A percentile compares a stretch with the other conserved stretches of the same genome.
phyloP scores from a whole-genome alignment of 352 stramenopile species.

The Pythium coloratum region DNA sequence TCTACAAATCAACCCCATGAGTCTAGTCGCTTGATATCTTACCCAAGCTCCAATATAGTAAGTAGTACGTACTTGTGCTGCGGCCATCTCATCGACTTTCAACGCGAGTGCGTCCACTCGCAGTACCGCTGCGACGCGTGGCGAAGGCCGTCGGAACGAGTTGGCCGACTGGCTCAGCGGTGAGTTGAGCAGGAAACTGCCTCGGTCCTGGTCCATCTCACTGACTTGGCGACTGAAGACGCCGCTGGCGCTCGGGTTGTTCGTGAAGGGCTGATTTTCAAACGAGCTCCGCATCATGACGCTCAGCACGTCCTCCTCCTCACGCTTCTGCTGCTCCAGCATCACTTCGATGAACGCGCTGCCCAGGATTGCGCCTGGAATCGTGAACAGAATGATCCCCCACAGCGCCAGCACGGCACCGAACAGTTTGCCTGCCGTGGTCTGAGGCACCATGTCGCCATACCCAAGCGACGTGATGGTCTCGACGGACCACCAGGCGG shows the following conservation, averaged over 20 bases:
- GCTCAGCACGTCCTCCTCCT: constrained; percentile 13
- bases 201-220: constrained; percentile 4
- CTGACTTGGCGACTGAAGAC: constrained; percentile 4
- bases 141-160: constrained; percentile 13
- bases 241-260: constrained; percentile 2
- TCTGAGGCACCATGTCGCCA: constrained; percentile 79
- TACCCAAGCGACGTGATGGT: constrained; percentile 89
- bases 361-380: constrained; percentile 73
- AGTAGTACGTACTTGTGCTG: background rate
- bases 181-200: background rate
- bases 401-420: constrained; percentile 72
- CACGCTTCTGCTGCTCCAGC: constrained; percentile 40
- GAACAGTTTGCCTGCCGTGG: constrained; percentile 58
- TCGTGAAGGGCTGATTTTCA: background rate
- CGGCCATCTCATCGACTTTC: constrained; percentile 10
- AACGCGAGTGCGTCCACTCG: constrained; percentile 4
- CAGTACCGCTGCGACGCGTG: constrained; percentile 10
- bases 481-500: constrained; percentile 77
- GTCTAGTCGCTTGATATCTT: background rate
- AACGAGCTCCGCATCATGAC: constrained; percentile 6
- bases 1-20: background rate
- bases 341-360: constrained; percentile 84
- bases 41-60: background rate
- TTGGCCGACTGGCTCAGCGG: constrained; percentile 5
- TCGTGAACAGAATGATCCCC: constrained; percentile 86